A percentile compares a stretch with the other conserved stretches of the same genome.
These are phyloP conservation scores for Hortaea werneckii DNA, from an alignment of 2,329 filamentous ascomycete species.

Conservation along the genomic window DNA sequence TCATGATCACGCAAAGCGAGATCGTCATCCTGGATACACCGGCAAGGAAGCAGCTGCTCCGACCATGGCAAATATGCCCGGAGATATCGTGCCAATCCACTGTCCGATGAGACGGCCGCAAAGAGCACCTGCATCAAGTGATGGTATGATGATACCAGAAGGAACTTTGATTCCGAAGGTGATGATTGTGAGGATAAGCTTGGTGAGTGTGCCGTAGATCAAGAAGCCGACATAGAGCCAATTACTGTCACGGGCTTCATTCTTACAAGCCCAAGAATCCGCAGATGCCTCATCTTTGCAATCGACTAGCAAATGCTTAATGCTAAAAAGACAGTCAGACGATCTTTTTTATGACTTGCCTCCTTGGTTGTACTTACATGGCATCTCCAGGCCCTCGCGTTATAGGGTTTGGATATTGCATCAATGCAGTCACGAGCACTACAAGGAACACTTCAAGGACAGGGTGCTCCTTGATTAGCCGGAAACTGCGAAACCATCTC, in stretches of 20 bases:
- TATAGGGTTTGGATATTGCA: slow-evolving; percentile 48
- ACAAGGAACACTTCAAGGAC: slow-evolving; percentile 47
- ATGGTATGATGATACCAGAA: slow-evolving; percentile 51
- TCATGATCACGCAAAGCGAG: slow-evolving; percentile 51
- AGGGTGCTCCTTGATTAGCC: slow-evolving; percentile 45
- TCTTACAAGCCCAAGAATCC: slow-evolving; percentile 41
- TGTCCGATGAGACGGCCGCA: slow-evolving; percentile 47
- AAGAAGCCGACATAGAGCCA: slow-evolving; percentile 42
- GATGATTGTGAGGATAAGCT: slow-evolving; percentile 47
- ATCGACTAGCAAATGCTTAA: slow-evolving; percentile 48
- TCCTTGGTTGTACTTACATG: slow-evolving; percentile 17
- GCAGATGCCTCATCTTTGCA: slow-evolving; percentile 31
- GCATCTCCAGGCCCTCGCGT: slow-evolving; percentile 46
- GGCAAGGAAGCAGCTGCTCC: slow-evolving; percentile 50
- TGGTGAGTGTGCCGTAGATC: slow-evolving; percentile 43
- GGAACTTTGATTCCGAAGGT: slow-evolving; percentile 53
- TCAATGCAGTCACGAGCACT: slow-evolving; percentile 41
- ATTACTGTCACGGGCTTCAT: slow-evolving; percentile 33
- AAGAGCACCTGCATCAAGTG: slow-evolving; percentile 47
- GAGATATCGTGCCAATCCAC: slow-evolving; percentile 36
- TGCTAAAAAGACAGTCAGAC: slow-evolving; percentile 9
- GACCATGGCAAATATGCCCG: slow-evolving; percentile 53
- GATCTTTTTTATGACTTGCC: too few species aligned
- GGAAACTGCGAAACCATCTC: slow-evolving; percentile 42
- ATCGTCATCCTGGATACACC: slow-evolving; percentile 51